Evolutionary conservation across 2,329 filamentous ascomycete genomes (phyloP), one percentile per base, ranked within the genome.

Genomic region (Aspergillus sp.): DNA sequence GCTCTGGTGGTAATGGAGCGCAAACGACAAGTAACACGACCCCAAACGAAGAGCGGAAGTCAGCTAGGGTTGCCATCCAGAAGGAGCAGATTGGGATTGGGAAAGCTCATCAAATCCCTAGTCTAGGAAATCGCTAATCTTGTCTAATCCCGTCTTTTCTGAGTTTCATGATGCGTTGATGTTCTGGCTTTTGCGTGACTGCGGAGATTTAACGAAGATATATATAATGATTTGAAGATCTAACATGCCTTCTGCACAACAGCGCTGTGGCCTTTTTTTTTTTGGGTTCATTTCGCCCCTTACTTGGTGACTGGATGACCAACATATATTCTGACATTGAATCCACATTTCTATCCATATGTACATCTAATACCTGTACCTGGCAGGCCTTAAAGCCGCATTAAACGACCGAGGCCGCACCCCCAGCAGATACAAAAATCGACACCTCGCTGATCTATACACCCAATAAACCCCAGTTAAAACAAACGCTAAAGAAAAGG

Each of bases 21-120:
- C 40, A 27, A 23, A 58, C 56, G 17, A 58, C 56, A 4, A 46
- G 51, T 31, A 54, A 58, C 23, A 50, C 56, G 31, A 55, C 56
- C 3, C 51, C 56, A 23, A 51, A 51, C 17, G 56, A 58, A 19
- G 56, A 58, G 31, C 39, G 56, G 9, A 58, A 55, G 15, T 40
- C 45, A 14, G 40, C 41, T 19, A 55, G 39, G 47, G n/a, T n/a
- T 27, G 14, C 21, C 6, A n/a, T 24, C 9, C 24, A 47, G 19
- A 9, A 7, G 23, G 21, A 2, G 2, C 14, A 15, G 23, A 31
- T 15, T 24, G 24, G 43, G 23, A 31, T n/a, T 35, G 40, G n/a
- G 9, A 17, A 33, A 17, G 23, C 40, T 8, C 40, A 52, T 14
- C 40, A 44, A 7, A 31, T 53, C 12, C 41, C 41, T 19, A 27